Base-by-base conservation (phyloP, 768 basidiomycete genomes). In the Serendipita sp. region DNA sequence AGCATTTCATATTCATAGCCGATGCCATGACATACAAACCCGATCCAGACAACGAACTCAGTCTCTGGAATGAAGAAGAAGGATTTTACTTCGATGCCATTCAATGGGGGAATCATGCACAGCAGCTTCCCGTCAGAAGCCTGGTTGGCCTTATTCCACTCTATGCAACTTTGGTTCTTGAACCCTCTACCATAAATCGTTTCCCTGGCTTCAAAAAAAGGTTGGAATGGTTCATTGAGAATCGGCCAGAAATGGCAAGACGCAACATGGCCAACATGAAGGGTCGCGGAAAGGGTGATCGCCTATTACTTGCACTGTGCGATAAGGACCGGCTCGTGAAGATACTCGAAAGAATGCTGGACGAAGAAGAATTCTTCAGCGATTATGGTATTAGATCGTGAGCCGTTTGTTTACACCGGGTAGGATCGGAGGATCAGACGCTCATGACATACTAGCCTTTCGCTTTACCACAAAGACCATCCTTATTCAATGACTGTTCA, bases 51-150 rank as follows among this genome's bases (percentile, higher is more conserved):
- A 77, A 84, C 68, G 86, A 91, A 70, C 72, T 80, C 46, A 88
- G 87, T 66, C 79, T 99, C 11, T 99, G 96, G 96, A 96, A 86
- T 72, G 96, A 97, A 68, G 75, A 91, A 68, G 94, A 98, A 68
- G 95, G 96, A 29, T 88, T 98, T 86, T 99, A 97, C 77, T 99
- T 96, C 71, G 96, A 99, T 70, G 95, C 88, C 50, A 95, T 97
- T 67, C 83, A 90, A 65, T 92, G 94, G 74, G 87, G 86, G 2
- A 82, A 87, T 4, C 75, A 87, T 69, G 83, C 86, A 23, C 88
- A 91, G 79, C 96, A 96, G 73, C 78, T 99, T 58, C 94, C 95
- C 18, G 83, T 99, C 53, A 85, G 91, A 73, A 91, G 88, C 71
- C 83, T 99, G 66, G 95, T 99, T 66, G 95, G 96, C n/a, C 81